These are phyloP conservation scores for Fomitopsis serialis DNA, from an alignment of 768 basidiomycete species.

Conservation along the genomic window DNA sequence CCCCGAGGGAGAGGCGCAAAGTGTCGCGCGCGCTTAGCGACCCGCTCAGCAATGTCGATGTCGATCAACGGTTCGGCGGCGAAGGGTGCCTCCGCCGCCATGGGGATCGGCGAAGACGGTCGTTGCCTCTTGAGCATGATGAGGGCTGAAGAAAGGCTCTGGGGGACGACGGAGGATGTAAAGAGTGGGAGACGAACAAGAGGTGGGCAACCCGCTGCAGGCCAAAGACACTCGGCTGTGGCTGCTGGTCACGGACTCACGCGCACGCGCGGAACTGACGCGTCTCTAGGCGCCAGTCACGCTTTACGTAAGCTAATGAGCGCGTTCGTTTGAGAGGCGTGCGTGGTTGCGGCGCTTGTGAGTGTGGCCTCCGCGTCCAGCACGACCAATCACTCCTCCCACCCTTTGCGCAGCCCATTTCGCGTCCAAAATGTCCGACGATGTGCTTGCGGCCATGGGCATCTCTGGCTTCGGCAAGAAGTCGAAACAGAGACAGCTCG, in stretches of 20 bases:
- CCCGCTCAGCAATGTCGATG: conserved; percentile 12
- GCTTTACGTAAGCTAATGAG: conserved; percentile 2
- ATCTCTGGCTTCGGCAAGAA: conserved; percentile 81
- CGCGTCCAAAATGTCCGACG: conserved; percentile 48
- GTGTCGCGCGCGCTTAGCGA: conserved; percentile 14
- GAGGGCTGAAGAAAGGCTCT: background rate
- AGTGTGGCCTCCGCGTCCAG: too few species aligned
- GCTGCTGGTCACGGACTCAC: background rate
- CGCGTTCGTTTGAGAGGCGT: background rate
- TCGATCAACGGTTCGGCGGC: conserved; percentile 9
- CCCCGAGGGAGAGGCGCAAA: background rate
- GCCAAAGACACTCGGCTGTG: background rate
- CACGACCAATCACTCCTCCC: too few species aligned
- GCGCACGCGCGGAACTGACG: too few species aligned
- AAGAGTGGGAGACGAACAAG: background rate
- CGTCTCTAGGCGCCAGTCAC: background rate
- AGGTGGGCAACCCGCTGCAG: too few species aligned
- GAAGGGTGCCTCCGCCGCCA: background rate
- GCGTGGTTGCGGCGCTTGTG: too few species aligned
- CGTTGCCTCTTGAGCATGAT: conserved; percentile 54
- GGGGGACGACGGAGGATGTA: background rate
- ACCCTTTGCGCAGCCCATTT: background rate
- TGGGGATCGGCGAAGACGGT: conserved; percentile 36
- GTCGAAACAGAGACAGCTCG: conserved; percentile 56
- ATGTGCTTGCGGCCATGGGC: conserved; percentile 79